Base-by-base conservation (phyloP, 2,329 filamentous ascomycete species). In the Penicillium concentricum region DNA sequence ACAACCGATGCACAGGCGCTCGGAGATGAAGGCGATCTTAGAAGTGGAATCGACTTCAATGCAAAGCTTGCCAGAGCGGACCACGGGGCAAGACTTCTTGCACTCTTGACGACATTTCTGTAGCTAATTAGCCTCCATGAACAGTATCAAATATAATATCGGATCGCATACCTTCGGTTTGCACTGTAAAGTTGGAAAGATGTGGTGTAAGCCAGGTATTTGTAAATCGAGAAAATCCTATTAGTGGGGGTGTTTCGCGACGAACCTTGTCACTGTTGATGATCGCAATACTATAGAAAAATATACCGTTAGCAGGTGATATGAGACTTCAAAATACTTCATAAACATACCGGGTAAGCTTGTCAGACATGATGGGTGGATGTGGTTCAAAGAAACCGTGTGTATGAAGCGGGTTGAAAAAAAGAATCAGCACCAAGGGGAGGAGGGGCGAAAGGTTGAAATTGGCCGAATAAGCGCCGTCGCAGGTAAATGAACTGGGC, bases 61-160 rank as follows among this genome's bases (percentile, higher is more conserved):
- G 79, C 92, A 96, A 66, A 95, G 87, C 83, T 97, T 97, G 78
- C 94, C 94, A 59, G 92, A 96, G 71, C 93, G 90, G 67, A 99
- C 94, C 62, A 99, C 94, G 30, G 95, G 92, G 76, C 94, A 99
- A 30, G 92, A 93, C 78, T 97, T 97, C 78, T 97, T 97, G 84
- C 94, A 99, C 79, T 99, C 94, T 81, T 97, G 93, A 67, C 93
- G 88, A 78, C 94, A 97, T 91, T 97, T 97, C 89, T 92, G 71
- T 64, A 67, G 46, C 61, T 47, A 10, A 59, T 71, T 56, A 73
- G 71, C 56, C 52, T 60, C 26, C n/a, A 5, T 34, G 13, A 22
- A 12, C 24, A 37, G 41, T 18, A 4, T 41, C 2, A 4, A 15
- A 8, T 4, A 41, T 38, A 9, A 8, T 18, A 4, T 20, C 15